Base-by-base conservation (phyloP, 2,329 filamentous ascomycete genomes). In the Aspergillus pseudoterreus region DNA sequence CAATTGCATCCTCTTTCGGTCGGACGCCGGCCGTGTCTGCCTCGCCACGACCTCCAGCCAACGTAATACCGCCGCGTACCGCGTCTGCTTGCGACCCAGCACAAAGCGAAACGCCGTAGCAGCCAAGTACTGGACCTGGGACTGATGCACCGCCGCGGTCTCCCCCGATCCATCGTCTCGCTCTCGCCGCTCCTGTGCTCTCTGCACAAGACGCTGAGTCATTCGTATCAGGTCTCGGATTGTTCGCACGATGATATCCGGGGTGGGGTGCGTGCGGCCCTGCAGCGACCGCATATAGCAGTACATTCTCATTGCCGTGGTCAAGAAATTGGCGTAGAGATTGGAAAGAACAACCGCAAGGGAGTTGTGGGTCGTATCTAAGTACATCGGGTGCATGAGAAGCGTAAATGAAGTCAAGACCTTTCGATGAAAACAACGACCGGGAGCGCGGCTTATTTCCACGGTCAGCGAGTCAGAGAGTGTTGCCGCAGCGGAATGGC, bases 401-500 rank as follows among this genome's bases (percentile, higher is more conserved):
- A 94, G 84, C 68, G 91, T 92, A 76, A 97, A 90, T 3, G 84
- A 67, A 57, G 76, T 75, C 39, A 96, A 74, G 12, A 89, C 79
- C 71, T 94, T 96, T 45, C 88, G 82, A 65, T 88, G 83, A 61
- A 96, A 95, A 10, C 83, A 85, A 58, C 84, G 83, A 4, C 92
- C 92, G 0, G 89, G 90, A 2, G 78, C 72, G 55, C 82, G 86
- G 12, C 83, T 82, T 57, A 82, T 83, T 55, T 96, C 90, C 11
- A 96, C 84, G 0, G 90, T 96, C 43, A 96, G 75, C 0, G 87
- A 83, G 67, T 92, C 82, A 42, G 83, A 82, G 27, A 91, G 70
- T 35, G 75, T 81, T 77, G 62, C 55, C 30, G 68, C 78, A 63
- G 77, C 87, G 78, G 77, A 46, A 68, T 73, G 57, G 70, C 72